A percentile compares a stretch with the other conserved stretches of the same genome.
Evolutionary conservation across 805 yeast genomes (phyloP).

Genomic region (Starmerella scarabaei): DNA sequence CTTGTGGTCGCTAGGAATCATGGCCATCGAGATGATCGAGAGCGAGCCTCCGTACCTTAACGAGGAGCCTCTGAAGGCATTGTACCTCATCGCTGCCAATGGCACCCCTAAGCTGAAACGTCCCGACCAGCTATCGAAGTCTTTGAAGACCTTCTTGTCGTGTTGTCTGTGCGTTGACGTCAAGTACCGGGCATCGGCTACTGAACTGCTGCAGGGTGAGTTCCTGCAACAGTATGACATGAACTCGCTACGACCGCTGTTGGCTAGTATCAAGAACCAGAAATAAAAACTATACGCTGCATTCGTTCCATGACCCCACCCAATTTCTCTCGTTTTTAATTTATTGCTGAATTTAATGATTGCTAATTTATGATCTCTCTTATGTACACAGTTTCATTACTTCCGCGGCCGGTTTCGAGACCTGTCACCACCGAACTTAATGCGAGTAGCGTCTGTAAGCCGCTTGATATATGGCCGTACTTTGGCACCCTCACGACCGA

Average conservation of each 20-base stretch:
- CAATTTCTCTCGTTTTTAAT: background rate
- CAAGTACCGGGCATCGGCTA: conserved; percentile 77
- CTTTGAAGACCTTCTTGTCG: conserved; percentile 73
- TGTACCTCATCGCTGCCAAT: conserved; percentile 63
- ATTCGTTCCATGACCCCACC: background rate
- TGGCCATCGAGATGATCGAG: conserved; percentile 80
- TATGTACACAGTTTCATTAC: conserved; percentile 10
- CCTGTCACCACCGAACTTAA: conserved; percentile 88
- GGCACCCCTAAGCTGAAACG: conserved; percentile 65
- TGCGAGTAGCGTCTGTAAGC: conserved; percentile 62
- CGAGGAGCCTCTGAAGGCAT: conserved; percentile 65
- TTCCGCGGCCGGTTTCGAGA: conserved; percentile 59
- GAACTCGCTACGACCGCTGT: conserved; percentile 26
- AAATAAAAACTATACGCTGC: conserved; percentile 1
- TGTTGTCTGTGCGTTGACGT: conserved; percentile 93
- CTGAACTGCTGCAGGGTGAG: conserved; percentile 66
- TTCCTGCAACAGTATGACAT: conserved; percentile 31
- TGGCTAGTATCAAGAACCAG: conserved; percentile 21
- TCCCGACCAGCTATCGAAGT: conserved; percentile 58
- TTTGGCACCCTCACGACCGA: conserved; percentile 73
- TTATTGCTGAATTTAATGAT: conserved; percentile 1
- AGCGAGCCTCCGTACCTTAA: conserved; percentile 75
- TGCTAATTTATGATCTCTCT: background rate
- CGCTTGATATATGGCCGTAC: conserved; percentile 56
- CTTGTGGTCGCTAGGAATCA: conserved; percentile 71